Evolutionary conservation across 495 filamentous ascomycete species (phyloP).

Genomic region (Sphaerosporella brunnea): DNA sequence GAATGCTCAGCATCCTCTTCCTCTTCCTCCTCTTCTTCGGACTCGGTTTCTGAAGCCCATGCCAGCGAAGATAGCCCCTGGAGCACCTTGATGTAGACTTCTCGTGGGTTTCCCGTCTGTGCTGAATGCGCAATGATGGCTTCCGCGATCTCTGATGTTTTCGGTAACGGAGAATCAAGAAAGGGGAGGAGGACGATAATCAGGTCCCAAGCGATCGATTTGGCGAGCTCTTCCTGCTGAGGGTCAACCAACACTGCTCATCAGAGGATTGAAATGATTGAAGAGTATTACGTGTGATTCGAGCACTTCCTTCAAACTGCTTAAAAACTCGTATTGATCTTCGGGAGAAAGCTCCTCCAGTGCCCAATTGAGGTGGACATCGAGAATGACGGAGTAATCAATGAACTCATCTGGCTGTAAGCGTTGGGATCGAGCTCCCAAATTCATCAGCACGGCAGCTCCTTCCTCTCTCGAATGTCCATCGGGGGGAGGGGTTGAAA

Average conservation of each 20-base stretch:
- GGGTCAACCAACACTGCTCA: not conserved
- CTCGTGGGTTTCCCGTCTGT: constrained; percentile 71
- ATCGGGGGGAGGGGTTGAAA: not conserved
- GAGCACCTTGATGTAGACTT: constrained; percentile 78
- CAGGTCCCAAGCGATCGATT: constrained; percentile 91
- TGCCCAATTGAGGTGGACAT: constrained; percentile 25
- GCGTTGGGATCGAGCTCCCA: too few relatives aligned
- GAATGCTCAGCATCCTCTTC: constrained; percentile 24
- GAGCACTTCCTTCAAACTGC: constrained; percentile 15
- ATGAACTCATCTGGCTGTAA: constrained; percentile 24
- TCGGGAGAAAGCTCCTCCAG: constrained; percentile 20
- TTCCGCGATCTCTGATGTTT: constrained; percentile 30
- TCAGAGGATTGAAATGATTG: not conserved
- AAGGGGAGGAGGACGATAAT: constrained; percentile 71
- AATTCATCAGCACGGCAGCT: constrained; percentile 1
- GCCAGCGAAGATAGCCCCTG: constrained; percentile 44
- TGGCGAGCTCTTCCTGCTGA: constrained; percentile 41
- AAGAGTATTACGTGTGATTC: constrained; percentile 15
- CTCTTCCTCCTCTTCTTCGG: constrained; percentile 37
- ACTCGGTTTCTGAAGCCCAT: constrained; percentile 29
- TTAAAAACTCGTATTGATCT: constrained; percentile 20
- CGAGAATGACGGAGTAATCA: constrained; percentile 25
- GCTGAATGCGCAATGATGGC: constrained; percentile 34
- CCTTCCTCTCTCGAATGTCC: not conserved
- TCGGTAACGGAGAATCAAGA: constrained; percentile 38